Base-by-base conservation (phyloP, 202 grass and related monocot species). In the Carex arenaria region DNA sequence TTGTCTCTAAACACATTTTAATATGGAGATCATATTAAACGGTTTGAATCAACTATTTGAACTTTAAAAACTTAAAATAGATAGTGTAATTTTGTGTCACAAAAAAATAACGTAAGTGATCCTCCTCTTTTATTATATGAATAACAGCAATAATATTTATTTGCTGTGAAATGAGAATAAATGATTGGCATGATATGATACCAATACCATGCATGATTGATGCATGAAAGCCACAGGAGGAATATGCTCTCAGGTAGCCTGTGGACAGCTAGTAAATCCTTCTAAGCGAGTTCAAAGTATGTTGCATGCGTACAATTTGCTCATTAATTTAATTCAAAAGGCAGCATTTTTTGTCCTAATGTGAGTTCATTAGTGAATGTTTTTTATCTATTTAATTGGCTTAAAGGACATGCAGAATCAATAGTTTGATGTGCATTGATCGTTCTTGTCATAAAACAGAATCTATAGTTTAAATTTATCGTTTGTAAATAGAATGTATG, bases 281-380 rank as follows among this genome's bases (percentile, higher is more conserved):
- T 73, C 47, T 32, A 31, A 26, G 49, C 12, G 49, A 75, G 72
- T 32, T 53, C 47, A 49, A 75, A 55, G 17, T 36, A 19, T 0
- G 51, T n/a, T 34, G 42, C 22, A 17, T 31, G 23, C 6, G 34
- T 6, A 55, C 51, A 77, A 77, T 77, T 56, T 77, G 22, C 26
- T 32, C 26, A 77, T 77, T 77, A 77, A 57, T 76, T 56, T 36
- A 77, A 57, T 74, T 3, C 7, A 32, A 34, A 76, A 76, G 51
- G 49, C 3, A n/a, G 23, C 51, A 34, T 32, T 77, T 57, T 28
- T 10, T 57, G 73, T 77, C 73, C 15, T 77, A 77, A 59, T 11
- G 26, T 18, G 13, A 77, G 52, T 36, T 77, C 73, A 55, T 56
- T 76, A 59, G 73, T 17, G 14, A 57, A n/a, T 77, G 28, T 77